Base-by-base conservation (phyloP, 225 moss, liverwort and hornwort genomes). In the Pseudisothecium myosuroides region DNA sequence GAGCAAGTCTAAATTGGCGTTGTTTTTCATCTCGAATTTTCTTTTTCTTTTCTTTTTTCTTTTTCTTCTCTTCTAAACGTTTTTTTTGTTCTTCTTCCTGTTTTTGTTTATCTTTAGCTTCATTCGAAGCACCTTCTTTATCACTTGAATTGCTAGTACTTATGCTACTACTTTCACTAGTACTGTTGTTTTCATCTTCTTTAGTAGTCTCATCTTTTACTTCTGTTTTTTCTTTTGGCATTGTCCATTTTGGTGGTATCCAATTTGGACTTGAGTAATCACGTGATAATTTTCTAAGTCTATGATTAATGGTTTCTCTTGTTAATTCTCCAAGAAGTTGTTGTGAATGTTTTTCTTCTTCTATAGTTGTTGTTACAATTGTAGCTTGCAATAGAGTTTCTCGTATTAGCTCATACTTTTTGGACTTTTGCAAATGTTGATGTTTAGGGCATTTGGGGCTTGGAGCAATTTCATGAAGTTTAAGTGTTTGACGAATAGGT, bases 401-500 rank as follows among this genome's bases (percentile, higher is more conserved):
- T 76, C 92, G 58, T n/a, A 91, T 34, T 17, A 94, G 81, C 47
- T 94, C 92, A 61, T 87, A 94, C 2, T 83, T 94, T 36, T 83
- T 94, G 7, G 91, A 64, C 60, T 88, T 81, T 84, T 88, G 90
- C 37, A 94, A 87, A 61, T 94, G 90, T 89, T 90, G 90, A 72
- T 94, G 94, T 86, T 94, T 92, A 6, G 90, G 85, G 23, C 94
- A 94, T 85, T 93, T 90, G 2, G 94, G 92, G 12, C 92, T 94
- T 13, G 90, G 86, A 79, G 86, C 28, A 10, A 94, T 82, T 88
- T 94, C 94, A 74, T 90, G 86, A 63, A 94, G 81, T 54, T 89
- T 90, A 7, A 94, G 73, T 34, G 92, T 94, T 85, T 93, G 94
- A 34, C 65, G 73, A 60, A 93, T 63, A 27, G 94, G 94, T 56